Evolutionary conservation across 805 yeast genomes (phyloP).

Genomic region (Metschnikowia amazonensis): DNA sequence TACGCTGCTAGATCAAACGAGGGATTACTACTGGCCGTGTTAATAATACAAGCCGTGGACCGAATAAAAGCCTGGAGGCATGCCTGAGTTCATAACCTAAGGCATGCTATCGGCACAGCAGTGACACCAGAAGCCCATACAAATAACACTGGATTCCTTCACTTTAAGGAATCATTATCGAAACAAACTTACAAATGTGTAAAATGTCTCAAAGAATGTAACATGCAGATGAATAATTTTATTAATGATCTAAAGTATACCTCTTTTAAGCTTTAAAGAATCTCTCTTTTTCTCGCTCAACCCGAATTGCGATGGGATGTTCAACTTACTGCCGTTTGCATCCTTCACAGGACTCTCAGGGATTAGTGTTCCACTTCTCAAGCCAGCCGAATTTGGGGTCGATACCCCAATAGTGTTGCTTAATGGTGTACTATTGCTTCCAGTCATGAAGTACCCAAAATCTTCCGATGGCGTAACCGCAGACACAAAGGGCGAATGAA

Average conservation of each 20-base stretch:
- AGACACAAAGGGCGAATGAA: constrained; percentile 42
- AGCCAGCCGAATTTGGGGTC: constrained; percentile 6
- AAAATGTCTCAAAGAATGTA: neutral
- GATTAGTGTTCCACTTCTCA: constrained; percentile 11
- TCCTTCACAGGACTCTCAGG: constrained; percentile 15
- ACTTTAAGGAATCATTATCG: no score
- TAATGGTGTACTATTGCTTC: constrained; percentile 15
- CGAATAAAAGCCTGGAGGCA: no score
- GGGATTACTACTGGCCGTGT: no score
- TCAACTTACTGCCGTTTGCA: constrained; percentile 19
- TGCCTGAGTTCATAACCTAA: no score
- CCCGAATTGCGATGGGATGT: constrained; percentile 31
- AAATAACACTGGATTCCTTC: no score
- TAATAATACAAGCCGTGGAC: no score
- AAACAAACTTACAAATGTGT: no score
- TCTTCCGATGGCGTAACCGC: constrained; percentile 38
- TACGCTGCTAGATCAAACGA: no score
- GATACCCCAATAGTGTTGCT: neutral
- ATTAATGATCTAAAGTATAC: constrained; percentile 29
- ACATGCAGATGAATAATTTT: neutral
- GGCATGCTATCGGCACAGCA: no score
- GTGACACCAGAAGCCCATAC: no score
- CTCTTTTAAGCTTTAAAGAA: constrained; percentile 42
- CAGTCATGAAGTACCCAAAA: constrained; percentile 25
- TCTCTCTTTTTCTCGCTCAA: constrained; percentile 45